Evolutionary conservation across 148 eudicot species (phyloP).

Genomic region (Dianthus caryophyllus): DNA sequence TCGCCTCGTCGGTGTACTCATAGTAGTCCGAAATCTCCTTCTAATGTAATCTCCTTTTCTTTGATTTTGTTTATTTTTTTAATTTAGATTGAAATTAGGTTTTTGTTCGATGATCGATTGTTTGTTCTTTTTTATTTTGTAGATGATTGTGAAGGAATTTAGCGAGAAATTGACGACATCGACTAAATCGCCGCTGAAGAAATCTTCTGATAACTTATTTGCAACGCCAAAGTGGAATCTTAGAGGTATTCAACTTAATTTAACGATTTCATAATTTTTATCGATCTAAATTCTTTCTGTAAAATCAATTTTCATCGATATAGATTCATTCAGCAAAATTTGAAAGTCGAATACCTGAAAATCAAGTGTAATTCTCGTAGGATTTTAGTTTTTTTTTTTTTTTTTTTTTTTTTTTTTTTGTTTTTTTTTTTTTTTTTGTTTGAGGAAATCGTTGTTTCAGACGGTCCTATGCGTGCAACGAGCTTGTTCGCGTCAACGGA

Average conservation of each 20-base stretch:
- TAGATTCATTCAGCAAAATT: too few species aligned
- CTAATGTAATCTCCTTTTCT: conserved; percentile 32
- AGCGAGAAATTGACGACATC: conserved; percentile 26
- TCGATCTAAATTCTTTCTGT: not conserved
- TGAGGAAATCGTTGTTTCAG: too few species aligned
- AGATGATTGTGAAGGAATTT: conserved; percentile 39
- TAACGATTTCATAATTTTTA: not conserved
- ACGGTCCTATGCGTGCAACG: too few species aligned
- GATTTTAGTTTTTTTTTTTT: too few species aligned
- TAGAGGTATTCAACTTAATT: conserved; percentile 30
- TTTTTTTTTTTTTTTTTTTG: too few species aligned
- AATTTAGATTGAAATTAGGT: not conserved
- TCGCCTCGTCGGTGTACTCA: conserved; percentile 59
- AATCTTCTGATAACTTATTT: conserved; percentile 41
- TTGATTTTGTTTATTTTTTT: not conserved
- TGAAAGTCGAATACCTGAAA: too few species aligned
- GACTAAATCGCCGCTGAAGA: conserved; percentile 34
- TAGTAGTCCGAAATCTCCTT: conserved; percentile 43
- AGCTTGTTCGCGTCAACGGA: too few species aligned
- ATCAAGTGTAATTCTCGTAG: too few species aligned
- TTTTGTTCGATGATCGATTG: not conserved
- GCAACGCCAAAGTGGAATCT: conserved; percentile 74
- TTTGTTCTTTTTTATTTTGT: not conserved
- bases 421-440: too few species aligned
- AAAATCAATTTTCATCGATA: too few species aligned